Evolutionary conservation across 225 moss, liverwort and hornwort genomes (phyloP).

Genomic region (Bryum argenteum): DNA sequence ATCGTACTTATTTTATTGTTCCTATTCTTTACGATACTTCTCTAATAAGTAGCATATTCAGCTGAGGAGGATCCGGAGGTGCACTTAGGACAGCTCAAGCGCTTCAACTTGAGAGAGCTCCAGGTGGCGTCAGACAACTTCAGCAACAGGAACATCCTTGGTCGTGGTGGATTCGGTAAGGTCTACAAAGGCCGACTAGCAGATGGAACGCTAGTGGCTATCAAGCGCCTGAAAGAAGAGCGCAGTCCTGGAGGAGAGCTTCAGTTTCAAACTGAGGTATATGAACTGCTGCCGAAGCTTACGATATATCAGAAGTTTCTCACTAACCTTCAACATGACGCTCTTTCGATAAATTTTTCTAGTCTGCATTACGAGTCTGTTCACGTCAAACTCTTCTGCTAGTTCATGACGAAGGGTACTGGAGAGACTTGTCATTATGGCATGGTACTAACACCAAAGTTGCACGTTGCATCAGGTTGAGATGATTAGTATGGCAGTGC

Average conservation of each 20-base stretch:
- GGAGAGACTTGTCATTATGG: neutral
- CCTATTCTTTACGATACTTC: slow-evolving; percentile 4
- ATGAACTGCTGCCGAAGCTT: slow-evolving; percentile 5
- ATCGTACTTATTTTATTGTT: slow-evolving; percentile 3
- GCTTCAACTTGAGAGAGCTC: slow-evolving; percentile 84
- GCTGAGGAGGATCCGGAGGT: slow-evolving; percentile 96
- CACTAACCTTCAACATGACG: neutral
- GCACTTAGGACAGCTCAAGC: slow-evolving; percentile 86
- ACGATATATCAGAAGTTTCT: neutral
- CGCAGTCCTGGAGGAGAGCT: slow-evolving; percentile 91
- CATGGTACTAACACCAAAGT: slow-evolving; percentile 29
- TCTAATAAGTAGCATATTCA: slow-evolving; percentile 22
- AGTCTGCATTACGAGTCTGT: neutral
- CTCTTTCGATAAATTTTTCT: neutral
- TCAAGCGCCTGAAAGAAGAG: slow-evolving; percentile 92
- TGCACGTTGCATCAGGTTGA: slow-evolving; percentile 62
- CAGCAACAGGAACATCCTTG: slow-evolving; percentile 80
- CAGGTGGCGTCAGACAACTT: slow-evolving; percentile 98
- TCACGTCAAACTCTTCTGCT: neutral
- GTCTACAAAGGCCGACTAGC: slow-evolving; percentile 90
- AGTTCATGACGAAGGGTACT: neutral
- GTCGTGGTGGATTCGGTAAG: slow-evolving; percentile 95
- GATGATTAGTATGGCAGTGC: slow-evolving; percentile 99
- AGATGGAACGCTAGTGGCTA: slow-evolving; percentile 91
- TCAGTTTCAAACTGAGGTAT: slow-evolving; percentile 90